These are phyloP conservation scores for Ophiostoma sp. DNA, from an alignment of 2,329 filamentous ascomycete genomes.

Conservation along the genomic window DNA sequence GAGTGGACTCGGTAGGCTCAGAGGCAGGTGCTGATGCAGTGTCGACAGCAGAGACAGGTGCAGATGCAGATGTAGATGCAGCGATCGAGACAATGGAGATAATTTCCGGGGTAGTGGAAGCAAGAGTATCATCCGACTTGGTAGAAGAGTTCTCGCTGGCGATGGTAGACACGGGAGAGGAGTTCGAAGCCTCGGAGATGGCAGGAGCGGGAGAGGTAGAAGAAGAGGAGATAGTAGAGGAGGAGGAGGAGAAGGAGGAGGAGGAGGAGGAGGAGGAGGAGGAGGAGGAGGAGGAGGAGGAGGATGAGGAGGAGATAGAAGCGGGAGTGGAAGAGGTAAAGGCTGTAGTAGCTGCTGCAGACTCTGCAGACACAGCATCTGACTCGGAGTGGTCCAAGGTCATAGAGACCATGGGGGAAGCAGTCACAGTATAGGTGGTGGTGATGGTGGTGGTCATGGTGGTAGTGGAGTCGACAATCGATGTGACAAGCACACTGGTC, in stretches of 20 bases:
- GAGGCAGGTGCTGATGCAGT: constrained; percentile 2
- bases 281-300: neutral
- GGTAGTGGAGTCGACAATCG: neutral
- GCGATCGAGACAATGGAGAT: neutral
- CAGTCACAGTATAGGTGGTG: neutral
- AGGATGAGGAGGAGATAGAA: neutral
- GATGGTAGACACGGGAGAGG: neutral
- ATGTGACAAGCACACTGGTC: neutral
- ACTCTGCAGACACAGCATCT: neutral
- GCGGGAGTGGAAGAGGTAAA: neutral
- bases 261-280: neutral
- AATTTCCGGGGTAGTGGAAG: neutral
- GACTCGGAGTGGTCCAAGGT: neutral
- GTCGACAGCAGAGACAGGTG: neutral
- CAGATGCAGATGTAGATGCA: neutral
- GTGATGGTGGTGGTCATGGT: neutral
- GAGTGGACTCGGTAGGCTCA: neutral
- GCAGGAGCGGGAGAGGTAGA: constrained; percentile 11
- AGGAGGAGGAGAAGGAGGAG: neutral
- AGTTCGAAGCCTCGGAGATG: neutral
- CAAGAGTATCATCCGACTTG: constrained; percentile 2
- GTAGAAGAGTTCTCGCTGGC: constrained; percentile 7
- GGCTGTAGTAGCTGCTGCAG: neutral
- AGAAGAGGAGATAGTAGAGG: neutral
- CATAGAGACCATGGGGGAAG: neutral